Conservation (phyloP, 208 protist genomes). For the Acanthamoeba sp. region DNA sequence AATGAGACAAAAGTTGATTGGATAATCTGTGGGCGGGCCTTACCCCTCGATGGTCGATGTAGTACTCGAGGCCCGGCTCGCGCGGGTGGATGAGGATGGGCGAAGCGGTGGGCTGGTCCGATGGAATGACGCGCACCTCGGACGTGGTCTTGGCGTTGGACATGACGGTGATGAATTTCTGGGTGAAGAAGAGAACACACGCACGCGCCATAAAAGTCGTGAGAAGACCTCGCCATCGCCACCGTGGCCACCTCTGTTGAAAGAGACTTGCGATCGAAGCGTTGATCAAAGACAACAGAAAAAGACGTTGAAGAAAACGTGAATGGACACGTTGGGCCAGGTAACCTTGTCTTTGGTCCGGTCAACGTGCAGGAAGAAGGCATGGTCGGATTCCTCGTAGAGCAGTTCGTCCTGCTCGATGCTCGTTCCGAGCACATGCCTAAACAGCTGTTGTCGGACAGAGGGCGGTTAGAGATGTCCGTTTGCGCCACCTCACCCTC, state of each 20-base stretch:
- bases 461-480: too few species aligned
- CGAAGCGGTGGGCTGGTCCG: background rate
- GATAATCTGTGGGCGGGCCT: too few species aligned
- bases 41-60: constrained; percentile 44
- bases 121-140: constrained; percentile 24
- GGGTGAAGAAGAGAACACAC: too few species aligned
- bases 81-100: constrained; percentile 7
- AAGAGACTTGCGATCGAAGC: too few species aligned
- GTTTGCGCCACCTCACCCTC: too few species aligned
- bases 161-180: constrained; percentile 47
- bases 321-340: too few species aligned
- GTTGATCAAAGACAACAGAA: background rate
- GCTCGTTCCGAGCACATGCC: background rate
- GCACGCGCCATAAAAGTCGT: too few species aligned
- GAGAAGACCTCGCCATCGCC: too few species aligned
- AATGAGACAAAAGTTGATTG: background rate
- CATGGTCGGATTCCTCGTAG: constrained; percentile 32
- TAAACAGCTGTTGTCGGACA: background rate
- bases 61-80: constrained; percentile 31
- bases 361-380: constrained; percentile 37
- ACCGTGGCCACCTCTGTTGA: too few species aligned
- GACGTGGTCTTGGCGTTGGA: constrained; percentile 37
- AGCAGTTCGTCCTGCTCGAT: constrained; percentile 1
- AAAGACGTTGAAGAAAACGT: background rate
- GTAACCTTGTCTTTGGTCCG: constrained; percentile 37